Conservation (phyloP, 192 early-diverging fungal species). For the Coemansia sp. region DNA sequence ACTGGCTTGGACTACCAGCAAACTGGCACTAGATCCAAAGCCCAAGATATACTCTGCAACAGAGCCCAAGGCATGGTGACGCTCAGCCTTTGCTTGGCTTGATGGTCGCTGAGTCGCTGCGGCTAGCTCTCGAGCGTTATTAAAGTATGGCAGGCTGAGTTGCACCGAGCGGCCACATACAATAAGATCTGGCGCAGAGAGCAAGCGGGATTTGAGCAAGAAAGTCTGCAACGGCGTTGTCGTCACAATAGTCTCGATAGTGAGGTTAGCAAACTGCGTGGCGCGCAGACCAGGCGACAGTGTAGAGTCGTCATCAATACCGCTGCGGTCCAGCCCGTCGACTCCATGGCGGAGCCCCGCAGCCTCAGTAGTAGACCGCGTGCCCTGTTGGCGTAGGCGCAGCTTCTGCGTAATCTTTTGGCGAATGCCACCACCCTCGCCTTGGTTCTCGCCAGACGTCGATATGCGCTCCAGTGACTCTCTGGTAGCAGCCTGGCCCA, state of each 20-base stretch:
- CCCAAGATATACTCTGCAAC: constrained; percentile 48
- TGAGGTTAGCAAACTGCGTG: constrained; percentile 41
- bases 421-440: constrained; percentile 20
- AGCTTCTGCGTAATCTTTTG: constrained; percentile 36
- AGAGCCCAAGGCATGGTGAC: constrained; percentile 43
- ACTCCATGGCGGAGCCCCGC: neutral
- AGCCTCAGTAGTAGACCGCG: constrained; percentile 8
- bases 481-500: constrained; percentile 1
- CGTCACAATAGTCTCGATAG: constrained; percentile 39
- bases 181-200: constrained; percentile 27
- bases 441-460: neutral
- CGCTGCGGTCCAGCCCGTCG: constrained; percentile 5
- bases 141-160: constrained; percentile 32
- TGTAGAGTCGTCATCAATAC: neutral
- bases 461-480: neutral
- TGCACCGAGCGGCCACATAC: constrained; percentile 44
- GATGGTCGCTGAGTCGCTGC: constrained; percentile 7
- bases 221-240: constrained; percentile 47
- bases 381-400: constrained; percentile 26
- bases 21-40: constrained; percentile 49
- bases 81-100: constrained; percentile 31
- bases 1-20: constrained; percentile 55
- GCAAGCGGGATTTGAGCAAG: constrained; percentile 30
- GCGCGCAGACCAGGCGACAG: constrained; percentile 17
- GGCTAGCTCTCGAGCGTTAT: constrained; percentile 25